Evolutionary conservation across 306 rosid genomes (phyloP).

Genomic region (Senna siamea): DNA sequence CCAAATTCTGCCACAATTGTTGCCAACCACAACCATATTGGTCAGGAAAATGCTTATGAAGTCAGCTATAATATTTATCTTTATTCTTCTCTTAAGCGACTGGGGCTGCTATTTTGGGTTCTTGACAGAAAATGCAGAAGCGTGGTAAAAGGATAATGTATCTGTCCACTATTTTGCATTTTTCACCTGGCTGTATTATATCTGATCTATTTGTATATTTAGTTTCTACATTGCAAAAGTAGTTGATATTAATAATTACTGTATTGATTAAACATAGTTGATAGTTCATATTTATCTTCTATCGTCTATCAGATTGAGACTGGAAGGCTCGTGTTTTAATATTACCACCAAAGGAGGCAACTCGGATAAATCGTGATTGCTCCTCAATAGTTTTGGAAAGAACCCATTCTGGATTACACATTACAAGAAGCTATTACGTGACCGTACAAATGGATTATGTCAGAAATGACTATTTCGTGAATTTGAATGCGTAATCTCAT

Average conservation of each 20-base stretch:
- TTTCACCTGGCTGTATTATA: neutral
- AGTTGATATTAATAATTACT: neutral
- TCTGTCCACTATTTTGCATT: neutral
- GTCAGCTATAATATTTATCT: neutral
- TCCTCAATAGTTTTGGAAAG: constrained; percentile 23
- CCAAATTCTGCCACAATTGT: neutral
- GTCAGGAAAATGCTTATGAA: neutral
- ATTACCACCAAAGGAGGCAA: constrained; percentile 27
- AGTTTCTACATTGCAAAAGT: neutral
- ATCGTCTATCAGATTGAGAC: neutral
- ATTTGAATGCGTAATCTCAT: neutral
- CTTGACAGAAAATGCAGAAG: neutral
- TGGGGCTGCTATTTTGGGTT: neutral
- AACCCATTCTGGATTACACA: neutral
- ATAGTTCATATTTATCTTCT: neutral
- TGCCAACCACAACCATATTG: neutral
- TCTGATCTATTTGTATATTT: neutral
- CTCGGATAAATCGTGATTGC: constrained; percentile 27
- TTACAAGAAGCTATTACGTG: neutral
- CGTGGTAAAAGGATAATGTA: neutral
- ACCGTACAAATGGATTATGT: neutral
- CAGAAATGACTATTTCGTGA: neutral
- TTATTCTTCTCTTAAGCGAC: no score
- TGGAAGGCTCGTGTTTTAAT: constrained; percentile 20
- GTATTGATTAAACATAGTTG: neutral